Percentiles rank a stretch among this genome's conserved stretches.
These are phyloP conservation scores for Petunia secreta DNA, from an alignment of 257 asterid species.

Conservation along the genomic window DNA sequence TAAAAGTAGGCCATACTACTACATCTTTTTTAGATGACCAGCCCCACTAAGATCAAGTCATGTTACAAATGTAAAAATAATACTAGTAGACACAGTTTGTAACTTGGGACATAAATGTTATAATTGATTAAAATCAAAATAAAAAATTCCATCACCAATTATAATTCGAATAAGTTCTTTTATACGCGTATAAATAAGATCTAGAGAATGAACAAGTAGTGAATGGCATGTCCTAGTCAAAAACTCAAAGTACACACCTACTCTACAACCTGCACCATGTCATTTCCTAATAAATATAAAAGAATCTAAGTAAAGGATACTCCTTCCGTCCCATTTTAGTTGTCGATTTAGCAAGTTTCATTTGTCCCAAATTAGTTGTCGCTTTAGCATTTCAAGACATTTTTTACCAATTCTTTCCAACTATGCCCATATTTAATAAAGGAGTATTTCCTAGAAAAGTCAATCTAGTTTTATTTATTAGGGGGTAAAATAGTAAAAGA, in stretches of 20 bases:
- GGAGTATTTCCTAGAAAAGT: no score
- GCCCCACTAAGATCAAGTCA: neutral
- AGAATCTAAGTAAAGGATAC: neutral
- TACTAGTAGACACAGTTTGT: neutral
- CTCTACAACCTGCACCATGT: neutral
- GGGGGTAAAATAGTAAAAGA: no score
- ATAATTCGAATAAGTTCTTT: no score
- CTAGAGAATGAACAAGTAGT: neutral
- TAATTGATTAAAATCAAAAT: slow-evolving; percentile 5
- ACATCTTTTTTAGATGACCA: neutral
- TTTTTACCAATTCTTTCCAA: no score
- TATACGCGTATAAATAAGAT: neutral
- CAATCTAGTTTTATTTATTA: no score
- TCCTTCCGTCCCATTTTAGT: no score
- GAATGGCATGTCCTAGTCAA: neutral
- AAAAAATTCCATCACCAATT: neutral
- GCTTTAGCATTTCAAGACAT: no score
- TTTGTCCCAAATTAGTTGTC: no score
- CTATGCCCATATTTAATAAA: no score
- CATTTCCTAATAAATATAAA: no score
- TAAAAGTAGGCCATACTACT: neutral
- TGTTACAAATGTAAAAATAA: neutral
- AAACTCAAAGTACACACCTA: neutral
- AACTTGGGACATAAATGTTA: neutral
- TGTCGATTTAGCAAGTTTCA: no score